Percentiles rank a stretch among this genome's conserved stretches.
phyloP scores from a whole-genome alignment of 805 yeast genomes.

The Candida vartiovaarae region DNA sequence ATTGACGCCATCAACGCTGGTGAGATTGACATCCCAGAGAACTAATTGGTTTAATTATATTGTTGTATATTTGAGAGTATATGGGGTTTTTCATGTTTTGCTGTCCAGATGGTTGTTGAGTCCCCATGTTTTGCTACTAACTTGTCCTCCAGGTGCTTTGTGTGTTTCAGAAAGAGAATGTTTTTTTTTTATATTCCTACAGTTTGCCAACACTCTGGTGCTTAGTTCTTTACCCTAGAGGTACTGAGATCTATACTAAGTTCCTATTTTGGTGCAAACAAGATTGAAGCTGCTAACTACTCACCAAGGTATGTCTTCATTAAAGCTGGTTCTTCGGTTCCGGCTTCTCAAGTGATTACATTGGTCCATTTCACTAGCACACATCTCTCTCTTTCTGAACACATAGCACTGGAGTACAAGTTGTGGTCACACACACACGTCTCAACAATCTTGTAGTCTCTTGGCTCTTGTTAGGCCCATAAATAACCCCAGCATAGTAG shows the following conservation, averaged over 20 bases:
- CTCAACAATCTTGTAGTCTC: too few species aligned
- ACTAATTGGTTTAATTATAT: conserved; percentile 34
- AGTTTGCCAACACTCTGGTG: conserved; percentile 95
- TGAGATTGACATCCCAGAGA: conserved; percentile 88
- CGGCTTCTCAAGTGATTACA: conserved; percentile 32
- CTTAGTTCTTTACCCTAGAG: conserved; percentile 33
- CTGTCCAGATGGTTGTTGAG: background rate
- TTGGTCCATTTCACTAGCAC: conserved; percentile 66
- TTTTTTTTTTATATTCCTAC: conserved; percentile 18
- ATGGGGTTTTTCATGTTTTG: conserved; percentile 12
- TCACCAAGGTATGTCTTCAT: conserved; percentile 49
- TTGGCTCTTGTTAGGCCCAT: too few species aligned
- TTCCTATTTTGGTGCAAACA: conserved; percentile 91
- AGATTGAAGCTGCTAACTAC: conserved; percentile 60
- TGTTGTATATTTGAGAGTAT: conserved; percentile 19
- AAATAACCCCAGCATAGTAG: too few species aligned
- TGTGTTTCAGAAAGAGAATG: too few species aligned
- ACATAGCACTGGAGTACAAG: too few species aligned
- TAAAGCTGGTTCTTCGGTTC: conserved; percentile 16
- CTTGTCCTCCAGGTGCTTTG: too few species aligned
- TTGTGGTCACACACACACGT: too few species aligned
- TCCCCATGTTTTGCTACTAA: too few species aligned
- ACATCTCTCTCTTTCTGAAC: conserved; percentile 23
- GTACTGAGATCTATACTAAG: conserved; percentile 43
- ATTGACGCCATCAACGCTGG: conserved; percentile 98